phyloP scores from a whole-genome alignment of 2,329 filamentous ascomycete genomes.

The Elsinoe arachidis region DNA sequence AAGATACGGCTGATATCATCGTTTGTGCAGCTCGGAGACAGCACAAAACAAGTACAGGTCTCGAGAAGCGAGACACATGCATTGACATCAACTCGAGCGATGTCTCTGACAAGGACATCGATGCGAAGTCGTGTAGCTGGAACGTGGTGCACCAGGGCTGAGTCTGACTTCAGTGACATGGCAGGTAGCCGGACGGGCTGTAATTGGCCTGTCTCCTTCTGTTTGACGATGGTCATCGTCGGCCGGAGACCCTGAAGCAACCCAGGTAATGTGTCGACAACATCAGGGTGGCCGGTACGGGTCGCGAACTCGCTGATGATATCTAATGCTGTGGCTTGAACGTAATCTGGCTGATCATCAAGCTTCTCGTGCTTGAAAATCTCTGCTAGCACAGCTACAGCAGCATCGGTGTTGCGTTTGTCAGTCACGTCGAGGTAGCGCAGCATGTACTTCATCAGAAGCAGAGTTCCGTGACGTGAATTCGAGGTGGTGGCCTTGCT shows the following conservation, averaged over 20 bases:
- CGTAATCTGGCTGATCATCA: conserved; percentile 4
- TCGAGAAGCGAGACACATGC: neutral
- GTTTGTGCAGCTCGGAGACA: neutral
- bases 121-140: neutral
- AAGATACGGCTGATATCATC: neutral
- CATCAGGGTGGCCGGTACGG: neutral
- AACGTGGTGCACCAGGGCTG: neutral
- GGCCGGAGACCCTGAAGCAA: neutral
- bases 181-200: neutral
- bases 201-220: neutral
- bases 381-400: neutral
- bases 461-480: conserved; percentile 26
- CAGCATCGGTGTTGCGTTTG: neutral
- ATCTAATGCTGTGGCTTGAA: neutral
- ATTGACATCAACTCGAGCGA: neutral
- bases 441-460: conserved; percentile 22
- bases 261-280: neutral
- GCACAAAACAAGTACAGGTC: neutral
- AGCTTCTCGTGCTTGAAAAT: neutral
- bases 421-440: neutral
- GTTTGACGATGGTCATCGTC: neutral
- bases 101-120: neutral
- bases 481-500: conserved; percentile 20
- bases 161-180: neutral
- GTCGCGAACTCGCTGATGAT: neutral